A percentile compares a stretch with the other conserved stretches of the same genome.
Conservation (phyloP, 1,284 basidiomycete species). For the Leccinum pachyderme region DNA sequence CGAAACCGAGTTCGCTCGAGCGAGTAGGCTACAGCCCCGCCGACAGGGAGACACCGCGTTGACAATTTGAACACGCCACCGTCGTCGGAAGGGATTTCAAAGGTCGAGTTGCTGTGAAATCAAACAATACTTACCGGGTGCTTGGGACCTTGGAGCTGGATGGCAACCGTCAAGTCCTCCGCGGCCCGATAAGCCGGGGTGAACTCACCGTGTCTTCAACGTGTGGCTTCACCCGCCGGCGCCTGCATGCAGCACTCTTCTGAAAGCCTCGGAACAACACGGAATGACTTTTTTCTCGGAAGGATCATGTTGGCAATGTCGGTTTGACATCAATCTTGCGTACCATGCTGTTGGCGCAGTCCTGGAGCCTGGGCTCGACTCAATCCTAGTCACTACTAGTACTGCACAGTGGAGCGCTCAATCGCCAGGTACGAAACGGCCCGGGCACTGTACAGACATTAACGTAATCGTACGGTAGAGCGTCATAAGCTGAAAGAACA, state of each 20-base stretch:
- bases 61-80: neutral
- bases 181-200: neutral
- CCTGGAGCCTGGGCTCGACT: no score
- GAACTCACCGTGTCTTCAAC: neutral
- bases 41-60: neutral
- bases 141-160: no score
- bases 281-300: neutral
- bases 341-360: neutral
- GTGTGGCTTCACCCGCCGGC: neutral
- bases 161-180: no score
- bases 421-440: neutral
- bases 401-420: neutral
- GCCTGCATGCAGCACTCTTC: neutral
- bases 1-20: neutral
- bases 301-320: neutral
- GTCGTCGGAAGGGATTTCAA: neutral
- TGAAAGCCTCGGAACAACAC: neutral
- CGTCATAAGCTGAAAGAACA: neutral
- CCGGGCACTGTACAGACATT: neutral
- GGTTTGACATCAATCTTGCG: neutral
- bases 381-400: neutral
- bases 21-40: neutral
- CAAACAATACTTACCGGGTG: neutral
- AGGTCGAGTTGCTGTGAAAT: conserved; percentile 2
- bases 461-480: conserved; percentile 9